Evolutionary conservation across 2,329 filamentous ascomycete species (phyloP).

Genomic region (Tolypocladium ovalisporum): DNA sequence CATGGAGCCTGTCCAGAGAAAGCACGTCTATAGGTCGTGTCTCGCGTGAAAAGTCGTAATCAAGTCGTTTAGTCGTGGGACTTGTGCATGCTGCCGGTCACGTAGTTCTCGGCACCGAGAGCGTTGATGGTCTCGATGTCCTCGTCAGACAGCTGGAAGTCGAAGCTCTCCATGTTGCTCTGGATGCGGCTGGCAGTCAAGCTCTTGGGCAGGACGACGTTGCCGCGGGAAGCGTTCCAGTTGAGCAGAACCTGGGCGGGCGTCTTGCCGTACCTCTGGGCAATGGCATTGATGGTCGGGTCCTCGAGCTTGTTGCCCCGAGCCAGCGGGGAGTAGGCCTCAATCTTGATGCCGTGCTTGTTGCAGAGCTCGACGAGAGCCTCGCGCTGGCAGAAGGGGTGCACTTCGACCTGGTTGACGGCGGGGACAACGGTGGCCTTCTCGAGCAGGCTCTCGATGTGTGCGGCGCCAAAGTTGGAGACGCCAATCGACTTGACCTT

Average conservation of each 20-base stretch:
- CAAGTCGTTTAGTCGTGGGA: constrained; percentile 19
- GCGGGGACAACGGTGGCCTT: constrained; percentile 51
- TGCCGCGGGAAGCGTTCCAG: constrained; percentile 68
- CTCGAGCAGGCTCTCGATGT: constrained; percentile 42
- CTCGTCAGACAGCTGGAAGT: constrained; percentile 46
- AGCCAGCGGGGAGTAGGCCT: constrained; percentile 44
- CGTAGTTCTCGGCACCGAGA: constrained; percentile 57
- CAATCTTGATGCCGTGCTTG: constrained; percentile 42
- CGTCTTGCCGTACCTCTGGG: constrained; percentile 59
- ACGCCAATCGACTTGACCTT: constrained; percentile 62
- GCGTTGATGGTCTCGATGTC: constrained; percentile 54
- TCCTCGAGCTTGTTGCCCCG: constrained; percentile 37
- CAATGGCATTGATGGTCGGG: constrained; percentile 47
- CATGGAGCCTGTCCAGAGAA: not conserved
- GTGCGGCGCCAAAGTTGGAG: constrained; percentile 66
- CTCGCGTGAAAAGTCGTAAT: not conserved
- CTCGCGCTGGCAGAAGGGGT: constrained; percentile 60
- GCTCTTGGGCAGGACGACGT: constrained; percentile 67
- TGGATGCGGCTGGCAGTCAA: constrained; percentile 50
- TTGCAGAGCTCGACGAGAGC: constrained; percentile 45
- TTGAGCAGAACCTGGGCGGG: constrained; percentile 66
- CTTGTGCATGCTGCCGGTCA: constrained; percentile 45
- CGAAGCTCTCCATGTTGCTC: constrained; percentile 53
- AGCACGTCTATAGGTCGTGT: constrained; percentile 1
- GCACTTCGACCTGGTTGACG: constrained; percentile 71